These are phyloP conservation scores for Neurospora sp. DNA, from an alignment of 495 filamentous ascomycete species.

Conservation along the genomic window DNA sequence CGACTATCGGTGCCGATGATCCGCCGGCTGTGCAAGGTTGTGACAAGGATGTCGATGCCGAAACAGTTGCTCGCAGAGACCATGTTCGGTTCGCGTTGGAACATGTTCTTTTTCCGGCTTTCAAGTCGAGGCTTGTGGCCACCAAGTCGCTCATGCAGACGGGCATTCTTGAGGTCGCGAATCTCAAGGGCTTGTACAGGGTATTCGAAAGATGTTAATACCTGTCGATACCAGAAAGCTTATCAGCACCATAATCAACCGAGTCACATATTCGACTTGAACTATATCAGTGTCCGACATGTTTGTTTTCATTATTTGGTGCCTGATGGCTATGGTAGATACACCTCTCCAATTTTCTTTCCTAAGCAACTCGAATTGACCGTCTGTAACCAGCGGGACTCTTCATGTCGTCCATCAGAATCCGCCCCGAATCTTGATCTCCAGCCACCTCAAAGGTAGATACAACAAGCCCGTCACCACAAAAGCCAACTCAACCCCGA, in stretches of 20 bases:
- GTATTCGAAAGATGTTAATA: slow-evolving; percentile 92
- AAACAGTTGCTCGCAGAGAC: slow-evolving; percentile 44
- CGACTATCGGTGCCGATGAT: slow-evolving; percentile 30
- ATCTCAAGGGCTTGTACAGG: slow-evolving; percentile 87
- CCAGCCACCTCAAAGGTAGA: slow-evolving; percentile 28
- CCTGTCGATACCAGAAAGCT: background rate
- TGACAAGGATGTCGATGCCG: slow-evolving; percentile 34
- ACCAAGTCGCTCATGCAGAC: slow-evolving; percentile 63
- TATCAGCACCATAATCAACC: background rate
- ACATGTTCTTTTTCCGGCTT: slow-evolving; percentile 68
- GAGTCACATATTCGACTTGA: background rate
- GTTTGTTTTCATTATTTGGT: background rate
- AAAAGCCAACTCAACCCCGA: slow-evolving; percentile 45
- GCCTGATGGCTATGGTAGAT: background rate
- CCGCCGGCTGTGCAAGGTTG: background rate
- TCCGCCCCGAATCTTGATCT: slow-evolving; percentile 22
- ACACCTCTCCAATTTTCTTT: background rate
- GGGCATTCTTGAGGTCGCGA: slow-evolving; percentile 79
- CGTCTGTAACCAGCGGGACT: background rate
- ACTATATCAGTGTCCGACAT: background rate
- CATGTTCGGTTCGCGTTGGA: slow-evolving; percentile 56
- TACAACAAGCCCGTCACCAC: slow-evolving; percentile 37
- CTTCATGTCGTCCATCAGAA: slow-evolving; percentile 5
- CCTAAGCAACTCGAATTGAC: background rate
- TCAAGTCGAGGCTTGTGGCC: slow-evolving; percentile 74